Conservation (phyloP, 331 rosid species). For the Cydonia oblonga region DNA sequence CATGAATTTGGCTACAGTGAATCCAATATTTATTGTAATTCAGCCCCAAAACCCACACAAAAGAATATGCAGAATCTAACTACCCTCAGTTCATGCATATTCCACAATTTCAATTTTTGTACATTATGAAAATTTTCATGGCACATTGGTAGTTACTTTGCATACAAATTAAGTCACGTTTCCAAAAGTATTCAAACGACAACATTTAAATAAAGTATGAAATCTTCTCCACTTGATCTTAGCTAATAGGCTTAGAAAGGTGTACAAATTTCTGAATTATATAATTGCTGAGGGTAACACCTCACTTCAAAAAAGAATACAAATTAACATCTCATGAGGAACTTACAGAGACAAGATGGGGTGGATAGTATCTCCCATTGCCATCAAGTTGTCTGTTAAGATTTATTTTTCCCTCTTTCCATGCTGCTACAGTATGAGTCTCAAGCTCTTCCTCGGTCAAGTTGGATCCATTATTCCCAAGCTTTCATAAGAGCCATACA, state of each 20-base stretch:
- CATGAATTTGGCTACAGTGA: no score
- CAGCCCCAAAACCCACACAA: no score
- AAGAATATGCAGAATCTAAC: no score
- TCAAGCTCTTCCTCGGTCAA: constrained; percentile 82
- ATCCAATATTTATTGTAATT: no score
- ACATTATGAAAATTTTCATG: no score
- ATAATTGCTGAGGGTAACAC: background rate
- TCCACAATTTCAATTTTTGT: no score
- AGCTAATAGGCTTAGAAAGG: background rate
- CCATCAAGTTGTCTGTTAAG: constrained; percentile 31
- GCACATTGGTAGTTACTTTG: no score
- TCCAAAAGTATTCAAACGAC: no score
- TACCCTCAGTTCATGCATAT: no score
- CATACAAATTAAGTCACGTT: no score
- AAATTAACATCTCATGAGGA: background rate
- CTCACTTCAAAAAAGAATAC: background rate
- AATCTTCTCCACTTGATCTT: no score
- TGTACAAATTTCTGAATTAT: background rate
- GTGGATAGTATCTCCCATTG: constrained; percentile 35
- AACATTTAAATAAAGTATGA: no score
- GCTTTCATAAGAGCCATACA: constrained; percentile 40
- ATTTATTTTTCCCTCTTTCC: constrained; percentile 72
- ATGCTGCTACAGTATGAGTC: constrained; percentile 75
- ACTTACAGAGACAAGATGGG: constrained; percentile 55
- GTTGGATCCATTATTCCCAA: constrained; percentile 68